These are phyloP conservation scores for Rutidosis leptorrhynchoides DNA, from an alignment of 129 eudicot species.

Conservation along the genomic window DNA sequence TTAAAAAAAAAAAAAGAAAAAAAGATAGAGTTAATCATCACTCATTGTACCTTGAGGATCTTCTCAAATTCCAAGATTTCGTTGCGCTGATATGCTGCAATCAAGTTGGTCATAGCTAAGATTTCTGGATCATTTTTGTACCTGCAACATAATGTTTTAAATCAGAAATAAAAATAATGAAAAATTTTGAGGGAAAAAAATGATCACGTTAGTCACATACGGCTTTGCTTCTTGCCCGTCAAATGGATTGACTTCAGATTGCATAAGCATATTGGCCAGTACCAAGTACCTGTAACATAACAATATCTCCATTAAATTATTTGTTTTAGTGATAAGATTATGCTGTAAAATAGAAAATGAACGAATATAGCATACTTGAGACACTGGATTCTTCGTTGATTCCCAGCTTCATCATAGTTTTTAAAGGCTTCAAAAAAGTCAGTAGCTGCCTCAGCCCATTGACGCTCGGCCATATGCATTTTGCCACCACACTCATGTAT, in stretches of 20 bases:
- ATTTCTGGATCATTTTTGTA: constrained; percentile 97
- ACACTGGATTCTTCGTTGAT: constrained; percentile 90
- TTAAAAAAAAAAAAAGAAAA: no score
- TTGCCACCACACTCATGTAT: constrained; percentile 99
- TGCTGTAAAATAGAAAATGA: not conserved
- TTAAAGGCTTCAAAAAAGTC: constrained; percentile 99
- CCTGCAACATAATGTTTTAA: constrained; percentile 33
- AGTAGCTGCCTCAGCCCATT: constrained; percentile 99
- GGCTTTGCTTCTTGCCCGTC: constrained; percentile 99
- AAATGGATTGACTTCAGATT: constrained; percentile 95
- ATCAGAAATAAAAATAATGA: not conserved
- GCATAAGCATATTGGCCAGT: constrained; percentile 98
- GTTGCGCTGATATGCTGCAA: constrained; percentile 97
- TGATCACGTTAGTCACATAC: constrained; percentile 44
- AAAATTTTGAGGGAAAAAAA: not conserved
- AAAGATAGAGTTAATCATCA: not conserved
- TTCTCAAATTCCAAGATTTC: constrained; percentile 98
- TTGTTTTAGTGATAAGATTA: not conserved
- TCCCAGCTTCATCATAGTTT: constrained; percentile 99
- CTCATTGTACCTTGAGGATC: constrained; percentile 70
- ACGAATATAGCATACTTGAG: constrained; percentile 60
- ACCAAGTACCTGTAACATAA: constrained; percentile 75
- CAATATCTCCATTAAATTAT: not conserved
- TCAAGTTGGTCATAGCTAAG: constrained; percentile 94
- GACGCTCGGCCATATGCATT: constrained; percentile 99